Percentiles rank a stretch among this genome's conserved stretches.
phyloP scores from a whole-genome alignment of 495 filamentous ascomycete genomes.

The Glarea lozoyensis region DNA sequence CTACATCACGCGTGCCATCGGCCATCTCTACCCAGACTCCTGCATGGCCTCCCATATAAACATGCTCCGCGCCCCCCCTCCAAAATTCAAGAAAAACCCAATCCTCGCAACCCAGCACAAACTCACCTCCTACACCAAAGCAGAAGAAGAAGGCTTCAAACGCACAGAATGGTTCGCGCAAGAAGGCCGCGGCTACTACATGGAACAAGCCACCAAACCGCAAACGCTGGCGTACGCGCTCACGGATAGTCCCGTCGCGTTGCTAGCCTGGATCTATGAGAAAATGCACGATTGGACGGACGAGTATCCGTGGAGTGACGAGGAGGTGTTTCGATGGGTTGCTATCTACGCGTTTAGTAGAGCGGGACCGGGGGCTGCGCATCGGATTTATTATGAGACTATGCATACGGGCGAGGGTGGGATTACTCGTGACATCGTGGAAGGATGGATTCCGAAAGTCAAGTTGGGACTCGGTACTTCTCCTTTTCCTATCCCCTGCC shows the following conservation, averaged over 20 bases:
- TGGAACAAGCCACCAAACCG: conserved; percentile 40
- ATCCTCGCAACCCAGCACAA: conserved; percentile 53
- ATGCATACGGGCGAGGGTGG: no score
- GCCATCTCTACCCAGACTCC: no score
- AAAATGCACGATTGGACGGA: conserved; percentile 62
- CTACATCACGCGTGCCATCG: no score
- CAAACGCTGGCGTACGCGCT: conserved; percentile 51
- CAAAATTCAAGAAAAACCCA: no score
- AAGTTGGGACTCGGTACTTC: no score
- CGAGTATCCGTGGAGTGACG: conserved; percentile 55
- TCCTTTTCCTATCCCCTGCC: no score
- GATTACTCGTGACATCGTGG: background rate
- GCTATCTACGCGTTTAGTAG: conserved; percentile 50
- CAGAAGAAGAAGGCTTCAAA: conserved; percentile 1
- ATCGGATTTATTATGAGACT: conserved; percentile 50
- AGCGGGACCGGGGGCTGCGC: conserved; percentile 44
- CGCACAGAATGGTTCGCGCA: background rate
- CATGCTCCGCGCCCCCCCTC: no score
- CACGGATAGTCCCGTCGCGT: conserved; percentile 48
- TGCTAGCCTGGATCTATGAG: conserved; percentile 62
- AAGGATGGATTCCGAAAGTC: background rate
- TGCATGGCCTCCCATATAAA: no score
- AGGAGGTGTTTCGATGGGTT: conserved; percentile 57
- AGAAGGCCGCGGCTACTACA: conserved; percentile 2
- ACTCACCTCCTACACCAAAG: conserved; percentile 24